Evolutionary conservation across 805 yeast genomes (phyloP), one percentile per base, ranked within the genome.

Genomic region (Cyberlindnera euphorbiiphila): DNA sequence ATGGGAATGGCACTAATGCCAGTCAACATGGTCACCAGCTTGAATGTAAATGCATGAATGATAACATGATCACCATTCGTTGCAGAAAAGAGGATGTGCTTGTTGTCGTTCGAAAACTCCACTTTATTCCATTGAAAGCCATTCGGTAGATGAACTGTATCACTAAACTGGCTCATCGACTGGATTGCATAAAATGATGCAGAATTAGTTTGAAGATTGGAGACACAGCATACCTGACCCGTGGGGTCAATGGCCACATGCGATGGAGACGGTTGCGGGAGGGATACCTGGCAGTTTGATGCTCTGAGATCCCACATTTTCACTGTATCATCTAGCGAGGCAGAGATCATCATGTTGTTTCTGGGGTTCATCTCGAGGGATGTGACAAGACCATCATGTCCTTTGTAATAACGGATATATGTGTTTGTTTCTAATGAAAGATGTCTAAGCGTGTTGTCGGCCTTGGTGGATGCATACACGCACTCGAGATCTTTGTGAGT

Each of bases 241-340:
- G 84, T 74, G 2, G 96, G 93, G 61, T 91, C 98, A 49, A 78
- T 75, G 0, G 93, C 84, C 10, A 81, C 66, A 19, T 77, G 60
- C 4, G 71, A 61, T 9, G 85, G 78, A 11, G 70, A 67, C 12
- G 76, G 72, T 25, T 74, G 68, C 16, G 74, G 76, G 17, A 80
- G 54, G 5, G 71, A 61, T 0, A 94, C 93, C 41, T 75, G 79
- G 14, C 83, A 74, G 40, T 74, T 69, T 2, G 85, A 67, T 0
- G 82, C 68, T 47, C 91, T 66, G 18, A 84, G 57, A 61, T 93
- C 98, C 98, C 98, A 93, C 6, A 85, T 49, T 46, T 93, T 75
- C 1, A 88, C 84, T 0, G 95, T 78, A 37, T 81, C 73, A 57
- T 93, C 98, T 39, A 73, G 58, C 0, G 95, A 74, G 0, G 89